Evolutionary conservation across 148 eudicot genomes (phyloP).

Genomic region (Silene latifolia): DNA sequence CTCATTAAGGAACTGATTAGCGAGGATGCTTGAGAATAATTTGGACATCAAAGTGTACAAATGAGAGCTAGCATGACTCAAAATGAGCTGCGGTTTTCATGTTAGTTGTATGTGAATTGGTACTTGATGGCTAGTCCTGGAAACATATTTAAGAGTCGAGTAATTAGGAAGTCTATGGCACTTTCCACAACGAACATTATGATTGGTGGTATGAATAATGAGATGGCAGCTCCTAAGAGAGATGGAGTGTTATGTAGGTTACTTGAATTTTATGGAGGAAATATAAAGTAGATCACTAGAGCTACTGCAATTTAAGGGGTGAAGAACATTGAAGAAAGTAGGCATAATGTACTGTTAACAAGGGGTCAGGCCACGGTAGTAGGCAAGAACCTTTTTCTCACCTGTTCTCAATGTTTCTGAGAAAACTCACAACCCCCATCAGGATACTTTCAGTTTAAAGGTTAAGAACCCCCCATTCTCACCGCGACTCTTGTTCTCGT

Average conservation of each 20-base stretch:
- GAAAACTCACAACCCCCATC: neutral
- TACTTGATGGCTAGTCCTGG: neutral
- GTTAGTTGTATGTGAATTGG: neutral
- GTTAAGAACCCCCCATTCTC: neutral
- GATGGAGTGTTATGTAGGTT: neutral
- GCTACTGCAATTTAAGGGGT: conserved; percentile 5
- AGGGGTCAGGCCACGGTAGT: neutral
- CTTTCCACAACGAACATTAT: neutral
- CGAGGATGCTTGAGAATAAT: no score
- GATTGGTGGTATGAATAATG: conserved; percentile 2
- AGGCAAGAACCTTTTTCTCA: neutral
- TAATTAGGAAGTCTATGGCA: neutral
- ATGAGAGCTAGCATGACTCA: neutral
- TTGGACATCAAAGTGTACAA: no score
- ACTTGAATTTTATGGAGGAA: neutral
- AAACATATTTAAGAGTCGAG: neutral
- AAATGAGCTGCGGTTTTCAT: neutral
- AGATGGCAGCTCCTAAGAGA: neutral
- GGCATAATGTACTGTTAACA: neutral
- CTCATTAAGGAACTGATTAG: no score
- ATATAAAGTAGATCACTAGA: conserved; percentile 1
- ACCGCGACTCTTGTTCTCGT: no score
- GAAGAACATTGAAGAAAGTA: neutral
- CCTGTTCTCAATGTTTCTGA: neutral
- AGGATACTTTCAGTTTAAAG: neutral